These are phyloP conservation scores for Collybia mongolica DNA, from an alignment of 768 basidiomycete genomes.

Conservation along the genomic window DNA sequence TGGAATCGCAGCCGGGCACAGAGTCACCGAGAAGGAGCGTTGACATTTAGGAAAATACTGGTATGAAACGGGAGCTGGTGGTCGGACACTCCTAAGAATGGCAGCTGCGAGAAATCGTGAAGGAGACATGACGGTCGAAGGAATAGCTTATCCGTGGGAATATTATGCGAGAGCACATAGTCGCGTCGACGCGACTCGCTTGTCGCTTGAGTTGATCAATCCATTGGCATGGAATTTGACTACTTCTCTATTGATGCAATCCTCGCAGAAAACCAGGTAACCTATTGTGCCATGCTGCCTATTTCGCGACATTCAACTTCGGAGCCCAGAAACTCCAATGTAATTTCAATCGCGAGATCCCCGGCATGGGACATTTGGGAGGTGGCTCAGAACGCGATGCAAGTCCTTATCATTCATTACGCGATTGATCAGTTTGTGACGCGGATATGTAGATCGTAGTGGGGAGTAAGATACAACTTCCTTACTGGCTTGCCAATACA, in stretches of 20 bases:
- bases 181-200: conserved; percentile 18
- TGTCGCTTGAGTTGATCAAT: not conserved
- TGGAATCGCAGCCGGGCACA: conserved; percentile 21
- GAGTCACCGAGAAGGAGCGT: conserved; percentile 18
- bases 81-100: conserved; percentile 9
- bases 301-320: not conserved
- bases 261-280: conserved; percentile 86
- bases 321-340: conserved; percentile 82
- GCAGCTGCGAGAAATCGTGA: conserved; percentile 12
- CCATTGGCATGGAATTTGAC: conserved; percentile 72
- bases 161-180: conserved; percentile 2
- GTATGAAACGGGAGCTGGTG: conserved; percentile 7
- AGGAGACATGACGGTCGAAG: conserved; percentile 11
- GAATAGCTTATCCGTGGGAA: conserved; percentile 13
- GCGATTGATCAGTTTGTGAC: no score
- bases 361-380: conserved; percentile 86
- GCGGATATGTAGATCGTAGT: conserved; percentile 61
- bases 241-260: conserved; percentile 93
- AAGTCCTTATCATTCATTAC: conserved; percentile 24
- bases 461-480: conserved; percentile 75
- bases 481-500: conserved; percentile 90
- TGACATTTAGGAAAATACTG: conserved; percentile 4
- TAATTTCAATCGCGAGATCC: conserved; percentile 84
- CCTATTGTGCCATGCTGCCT: conserved; percentile 1
- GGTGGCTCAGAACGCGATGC: conserved; percentile 85